Conservation (phyloP, 129 eudicot species). For the Pseudognaphalium luteoalbum region DNA sequence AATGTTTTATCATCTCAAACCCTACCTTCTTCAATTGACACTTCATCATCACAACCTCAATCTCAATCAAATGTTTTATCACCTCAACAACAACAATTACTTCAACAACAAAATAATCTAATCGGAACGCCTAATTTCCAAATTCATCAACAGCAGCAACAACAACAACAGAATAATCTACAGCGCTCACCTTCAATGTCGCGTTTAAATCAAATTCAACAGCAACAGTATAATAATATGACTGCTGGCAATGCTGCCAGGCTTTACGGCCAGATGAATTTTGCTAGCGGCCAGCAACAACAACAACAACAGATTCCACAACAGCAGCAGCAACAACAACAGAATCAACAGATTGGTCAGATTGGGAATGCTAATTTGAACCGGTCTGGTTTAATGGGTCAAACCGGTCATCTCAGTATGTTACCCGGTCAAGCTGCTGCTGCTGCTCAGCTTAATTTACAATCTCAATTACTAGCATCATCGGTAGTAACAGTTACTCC, state of each 20-base stretch:
- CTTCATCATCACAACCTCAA: conserved; percentile 22
- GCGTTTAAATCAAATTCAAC: conserved; percentile 56
- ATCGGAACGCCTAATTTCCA: conserved; percentile 46
- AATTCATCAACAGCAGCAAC: conserved; percentile 55
- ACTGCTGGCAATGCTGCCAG: conserved; percentile 41
- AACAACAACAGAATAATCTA: conserved; percentile 44
- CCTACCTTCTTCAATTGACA: conserved; percentile 34
- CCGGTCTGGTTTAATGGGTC: conserved; percentile 69
- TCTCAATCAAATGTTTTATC: conserved; percentile 35
- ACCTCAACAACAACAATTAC: conserved; percentile 42
- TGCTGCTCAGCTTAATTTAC: conserved; percentile 70
- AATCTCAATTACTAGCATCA: conserved; percentile 66
- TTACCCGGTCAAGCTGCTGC: conserved; percentile 76
- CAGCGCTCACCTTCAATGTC: conserved; percentile 62
- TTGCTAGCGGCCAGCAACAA: conserved; percentile 40
- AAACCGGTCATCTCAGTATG: conserved; percentile 67
- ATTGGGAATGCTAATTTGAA: conserved; percentile 52
- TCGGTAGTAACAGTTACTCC: conserved; percentile 38
- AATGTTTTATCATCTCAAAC: conserved; percentile 16
- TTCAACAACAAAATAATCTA: conserved; percentile 44
- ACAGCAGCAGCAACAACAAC: conserved; percentile 42
- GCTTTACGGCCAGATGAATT: conserved; percentile 71
- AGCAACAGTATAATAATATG: conserved; percentile 28
- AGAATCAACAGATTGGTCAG: conserved; percentile 50
- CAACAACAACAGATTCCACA: conserved; percentile 34